phyloP scores from a whole-genome alignment of 208 protist genomes.

The Trypanosoma vivax region DNA sequence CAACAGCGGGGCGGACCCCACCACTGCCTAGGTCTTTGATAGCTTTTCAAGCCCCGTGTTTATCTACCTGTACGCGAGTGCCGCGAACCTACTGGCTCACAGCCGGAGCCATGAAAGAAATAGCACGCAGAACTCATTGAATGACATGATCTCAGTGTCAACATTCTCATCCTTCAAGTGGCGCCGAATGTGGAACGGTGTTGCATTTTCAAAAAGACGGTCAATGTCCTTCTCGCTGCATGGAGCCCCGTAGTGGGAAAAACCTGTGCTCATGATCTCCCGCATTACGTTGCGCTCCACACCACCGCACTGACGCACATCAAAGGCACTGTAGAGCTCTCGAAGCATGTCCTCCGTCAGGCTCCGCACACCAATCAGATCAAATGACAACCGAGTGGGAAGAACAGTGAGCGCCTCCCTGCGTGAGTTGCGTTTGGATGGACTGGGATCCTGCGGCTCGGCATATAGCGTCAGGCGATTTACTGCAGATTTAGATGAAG shows the following conservation, averaged over 20 bases:
- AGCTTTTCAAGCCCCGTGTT: too few species aligned
- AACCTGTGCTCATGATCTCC: slow-evolving; percentile 16
- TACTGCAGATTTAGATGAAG: not conserved
- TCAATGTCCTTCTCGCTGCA: slow-evolving; percentile 15
- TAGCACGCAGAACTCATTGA: slow-evolving; percentile 24
- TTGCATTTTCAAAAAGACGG: slow-evolving; percentile 15
- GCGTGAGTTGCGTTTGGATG: not conserved
- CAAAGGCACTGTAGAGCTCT: slow-evolving; percentile 22
- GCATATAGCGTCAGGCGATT: not conserved
- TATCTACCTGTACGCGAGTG: too few species aligned
- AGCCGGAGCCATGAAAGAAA: slow-evolving; percentile 21
- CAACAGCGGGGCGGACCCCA: too few species aligned
- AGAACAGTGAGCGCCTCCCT: too few species aligned
- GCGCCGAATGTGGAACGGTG: slow-evolving; percentile 12
- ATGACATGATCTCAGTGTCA: slow-evolving; percentile 11
- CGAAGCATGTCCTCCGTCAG: slow-evolving; percentile 19
- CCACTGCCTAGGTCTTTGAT: too few species aligned
- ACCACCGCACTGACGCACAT: slow-evolving; percentile 12
- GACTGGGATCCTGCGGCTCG: not conserved
- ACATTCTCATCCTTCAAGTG: not conserved
- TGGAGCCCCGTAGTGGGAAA: slow-evolving; percentile 24
- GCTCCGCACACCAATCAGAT: slow-evolving; percentile 15
- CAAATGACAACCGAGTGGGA: slow-evolving; percentile 9
- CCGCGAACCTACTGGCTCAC: too few species aligned
- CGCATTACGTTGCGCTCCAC: slow-evolving; percentile 19